Conservation (phyloP, 352 stramenopile genomes). For the Pythium pyrilobum region DNA sequence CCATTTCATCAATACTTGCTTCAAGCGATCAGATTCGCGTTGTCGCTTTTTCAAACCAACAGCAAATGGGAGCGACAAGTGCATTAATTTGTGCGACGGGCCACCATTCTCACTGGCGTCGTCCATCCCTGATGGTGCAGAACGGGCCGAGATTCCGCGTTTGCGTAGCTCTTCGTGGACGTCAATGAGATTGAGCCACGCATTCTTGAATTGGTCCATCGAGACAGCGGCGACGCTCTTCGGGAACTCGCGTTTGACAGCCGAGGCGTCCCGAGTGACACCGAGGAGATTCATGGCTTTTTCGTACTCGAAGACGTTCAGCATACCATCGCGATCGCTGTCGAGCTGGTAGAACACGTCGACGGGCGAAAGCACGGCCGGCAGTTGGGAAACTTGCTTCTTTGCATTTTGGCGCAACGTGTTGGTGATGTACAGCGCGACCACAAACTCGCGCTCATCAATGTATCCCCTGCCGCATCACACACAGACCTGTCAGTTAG, state of each 20-base stretch:
- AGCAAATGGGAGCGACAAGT: not conserved
- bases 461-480: conserved; percentile 38
- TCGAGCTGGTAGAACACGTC: conserved; percentile 63
- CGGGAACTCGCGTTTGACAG: conserved; percentile 25
- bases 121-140: not conserved
- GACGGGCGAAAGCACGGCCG: conserved; percentile 32
- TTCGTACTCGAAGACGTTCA: conserved; percentile 68
- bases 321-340: conserved; percentile 43
- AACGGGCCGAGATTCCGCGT: conserved; percentile 21
- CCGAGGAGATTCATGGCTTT: conserved; percentile 50
- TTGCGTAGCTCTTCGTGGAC: conserved; percentile 36
- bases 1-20: conserved; percentile 26
- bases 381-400: conserved; percentile 7
- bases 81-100: too few species aligned
- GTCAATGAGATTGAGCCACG: conserved; percentile 49
- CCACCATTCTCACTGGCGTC: too few species aligned
- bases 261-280: conserved; percentile 15
- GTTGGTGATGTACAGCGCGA: conserved; percentile 72
- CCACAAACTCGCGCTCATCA: conserved; percentile 69
- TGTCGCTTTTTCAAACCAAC: not conserved
- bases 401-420: conserved; percentile 30
- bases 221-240: conserved; percentile 27
- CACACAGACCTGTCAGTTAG: too few species aligned
- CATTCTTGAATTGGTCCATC: conserved; percentile 49
- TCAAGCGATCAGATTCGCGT: conserved; percentile 23